Conservation (phyloP, 2,329 filamentous ascomycete species). For the Xylariaceae sp. region DNA sequence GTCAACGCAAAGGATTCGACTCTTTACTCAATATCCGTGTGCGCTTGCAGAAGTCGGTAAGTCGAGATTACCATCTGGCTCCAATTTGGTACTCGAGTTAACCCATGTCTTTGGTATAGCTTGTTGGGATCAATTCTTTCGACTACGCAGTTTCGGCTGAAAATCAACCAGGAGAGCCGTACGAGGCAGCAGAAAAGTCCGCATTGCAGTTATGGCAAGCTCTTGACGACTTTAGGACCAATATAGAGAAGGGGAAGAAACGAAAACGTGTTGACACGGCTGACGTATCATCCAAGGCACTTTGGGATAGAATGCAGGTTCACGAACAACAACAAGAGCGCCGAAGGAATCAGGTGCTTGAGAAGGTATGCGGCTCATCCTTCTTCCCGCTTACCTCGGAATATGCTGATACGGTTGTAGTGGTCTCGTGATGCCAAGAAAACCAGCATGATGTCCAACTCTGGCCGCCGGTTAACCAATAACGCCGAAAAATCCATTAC, state of each 20-base stretch:
- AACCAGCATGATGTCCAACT: conserved; percentile 50
- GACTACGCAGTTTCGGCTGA: conserved; percentile 42
- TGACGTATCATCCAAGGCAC: conserved; percentile 56
- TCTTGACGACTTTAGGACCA: conserved; percentile 65
- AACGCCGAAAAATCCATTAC: conserved; percentile 58
- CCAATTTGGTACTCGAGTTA: neutral
- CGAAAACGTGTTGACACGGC: conserved; percentile 52
- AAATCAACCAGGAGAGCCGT: conserved; percentile 48
- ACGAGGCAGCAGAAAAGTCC: conserved; percentile 75
- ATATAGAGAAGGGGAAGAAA: conserved; percentile 59
- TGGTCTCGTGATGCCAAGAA: conserved; percentile 80
- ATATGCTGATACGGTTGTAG: conserved; percentile 33
- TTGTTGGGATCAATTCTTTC: conserved; percentile 78
- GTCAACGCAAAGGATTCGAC: conserved; percentile 83
- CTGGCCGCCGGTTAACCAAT: conserved; percentile 48
- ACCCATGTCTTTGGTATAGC: conserved; percentile 13
- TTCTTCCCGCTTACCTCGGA: neutral
- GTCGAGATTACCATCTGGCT: neutral
- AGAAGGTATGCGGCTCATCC: conserved; percentile 42
- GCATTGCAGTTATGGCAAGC: conserved; percentile 82
- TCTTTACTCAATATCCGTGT: conserved; percentile 86
- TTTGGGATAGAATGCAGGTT: conserved; percentile 69
- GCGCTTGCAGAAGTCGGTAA: conserved; percentile 76
- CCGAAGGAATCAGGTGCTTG: conserved; percentile 67
- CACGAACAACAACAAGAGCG: conserved; percentile 58